These are phyloP conservation scores for Vanilla planifolia DNA, from an alignment of 106 monocot species.

Conservation along the genomic window DNA sequence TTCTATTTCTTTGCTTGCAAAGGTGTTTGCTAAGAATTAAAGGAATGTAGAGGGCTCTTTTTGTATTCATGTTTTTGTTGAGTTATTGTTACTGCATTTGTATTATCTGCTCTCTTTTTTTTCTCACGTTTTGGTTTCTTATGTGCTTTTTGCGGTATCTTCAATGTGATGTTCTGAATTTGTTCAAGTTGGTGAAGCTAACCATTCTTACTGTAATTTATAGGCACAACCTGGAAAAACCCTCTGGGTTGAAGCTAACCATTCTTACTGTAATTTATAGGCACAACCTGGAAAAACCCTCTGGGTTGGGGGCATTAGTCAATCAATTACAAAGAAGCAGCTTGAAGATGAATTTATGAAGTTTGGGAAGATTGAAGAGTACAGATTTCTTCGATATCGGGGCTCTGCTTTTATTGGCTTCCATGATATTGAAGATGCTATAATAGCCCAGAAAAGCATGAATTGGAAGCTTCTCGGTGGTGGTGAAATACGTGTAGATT, in stretches of 20 bases:
- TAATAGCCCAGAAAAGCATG: slow-evolving; percentile 70
- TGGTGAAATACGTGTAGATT: slow-evolving; percentile 75
- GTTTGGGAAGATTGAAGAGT: slow-evolving; percentile 75
- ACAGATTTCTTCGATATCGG: slow-evolving; percentile 46
- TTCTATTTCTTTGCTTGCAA: too few relatives aligned
- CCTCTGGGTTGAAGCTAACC: slow-evolving; percentile 86
- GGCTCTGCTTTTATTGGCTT: slow-evolving; percentile 69
- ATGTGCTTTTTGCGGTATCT: too few relatives aligned
- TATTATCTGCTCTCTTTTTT: too few relatives aligned
- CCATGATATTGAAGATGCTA: slow-evolving; percentile 62
- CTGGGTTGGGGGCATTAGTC: slow-evolving; percentile 79
- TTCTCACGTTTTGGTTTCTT: not conserved
- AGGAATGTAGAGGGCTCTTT: too few relatives aligned
- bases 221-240: slow-evolving; percentile 79
- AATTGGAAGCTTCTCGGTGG: slow-evolving; percentile 65
- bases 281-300: slow-evolving; percentile 71
- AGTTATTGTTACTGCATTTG: not conserved
- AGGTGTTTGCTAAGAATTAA: too few relatives aligned
- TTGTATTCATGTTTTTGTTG: not conserved
- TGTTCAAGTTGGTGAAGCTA: too few relatives aligned
- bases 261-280: slow-evolving; percentile 39
- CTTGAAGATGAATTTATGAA: slow-evolving; percentile 71
- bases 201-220: too few relatives aligned
- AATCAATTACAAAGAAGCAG: slow-evolving; percentile 54
- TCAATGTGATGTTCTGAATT: too few relatives aligned